Base-by-base conservation (phyloP, 805 yeast genomes). In the Saccharomycopsis javanensis region DNA sequence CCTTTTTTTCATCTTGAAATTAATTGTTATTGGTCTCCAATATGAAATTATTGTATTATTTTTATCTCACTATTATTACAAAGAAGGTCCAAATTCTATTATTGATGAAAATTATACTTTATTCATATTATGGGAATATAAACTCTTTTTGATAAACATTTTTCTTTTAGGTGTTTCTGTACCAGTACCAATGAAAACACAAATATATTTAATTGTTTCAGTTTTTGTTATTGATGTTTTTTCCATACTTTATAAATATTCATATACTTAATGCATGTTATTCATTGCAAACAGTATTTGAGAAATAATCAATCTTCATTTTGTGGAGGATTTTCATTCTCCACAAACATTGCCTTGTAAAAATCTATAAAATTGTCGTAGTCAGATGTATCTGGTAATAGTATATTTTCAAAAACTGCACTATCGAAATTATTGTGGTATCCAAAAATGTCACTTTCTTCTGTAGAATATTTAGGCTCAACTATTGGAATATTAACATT, bases 351-450 rank as follows among this genome's bases (percentile, higher is more conserved):
- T 33, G 46, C 59, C 8, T 30, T 35, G 34, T 45, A 57, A 38
- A 57, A 57, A 38, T 57, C 59, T 27, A 20, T 48, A 34, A 57
- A 57, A 27, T 57, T 53, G 18, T 53, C 53, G 28, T 53, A 57
- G 15, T 48, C 53, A 2, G 53, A 34, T 2, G 54, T 57, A 35
- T 57, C 51, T 8, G 59, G 59, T 48, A 57, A 27, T n/a, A 31
- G 31, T 25, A 57, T 53, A 20, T 33, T 57, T 27, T 57, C 56
- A 18, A 57, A 50, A 20, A 46, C 37, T 16, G 37, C 33, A 25
- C 34, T 55, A 50, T 57, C 56, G 18, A 55, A 23, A 27, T 35
- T 35, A 42, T 42, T 42, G 23, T 42, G 48, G 48, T 42, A 42
- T 42, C 48, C 48, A 23, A 42, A 42, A 25, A 33, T 25, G 23